A percentile compares a stretch with the other conserved stretches of the same genome.
These are phyloP conservation scores for Fennellomyces sp. DNA, from an alignment of 371 early-diverging fungal genomes.

Conservation along the genomic window DNA sequence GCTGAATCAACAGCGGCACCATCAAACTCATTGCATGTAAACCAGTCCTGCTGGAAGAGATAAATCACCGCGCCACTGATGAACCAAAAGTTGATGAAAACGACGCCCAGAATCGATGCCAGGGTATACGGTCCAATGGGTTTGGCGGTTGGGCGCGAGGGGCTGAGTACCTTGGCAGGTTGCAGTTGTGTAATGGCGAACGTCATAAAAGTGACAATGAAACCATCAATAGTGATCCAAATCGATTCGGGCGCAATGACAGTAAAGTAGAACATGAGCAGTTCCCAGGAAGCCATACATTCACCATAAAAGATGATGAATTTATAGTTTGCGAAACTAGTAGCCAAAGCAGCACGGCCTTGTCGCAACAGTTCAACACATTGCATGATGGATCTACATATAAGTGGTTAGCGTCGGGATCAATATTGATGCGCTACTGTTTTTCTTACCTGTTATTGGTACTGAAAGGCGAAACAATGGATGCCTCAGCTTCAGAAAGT, in stretches of 20 bases:
- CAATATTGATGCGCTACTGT: too few relatives aligned
- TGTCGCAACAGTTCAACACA: slow-evolving; percentile 74
- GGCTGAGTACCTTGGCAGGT: slow-evolving; percentile 55
- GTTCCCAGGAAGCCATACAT: slow-evolving; percentile 64
- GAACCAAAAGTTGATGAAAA: slow-evolving; percentile 69
- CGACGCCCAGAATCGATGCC: slow-evolving; percentile 62
- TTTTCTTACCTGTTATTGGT: slow-evolving; percentile 55
- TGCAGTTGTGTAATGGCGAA: slow-evolving; percentile 68
- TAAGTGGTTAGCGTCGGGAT: too few relatives aligned
- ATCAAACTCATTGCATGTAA: slow-evolving; percentile 79
- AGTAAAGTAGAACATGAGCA: slow-evolving; percentile 59
- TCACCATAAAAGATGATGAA: slow-evolving; percentile 78
- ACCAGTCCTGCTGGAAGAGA: slow-evolving; percentile 63
- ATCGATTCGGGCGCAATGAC: slow-evolving; percentile 59
- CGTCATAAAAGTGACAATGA: slow-evolving; percentile 62
- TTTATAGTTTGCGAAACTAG: slow-evolving; percentile 79
- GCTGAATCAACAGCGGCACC: slow-evolving; percentile 57
- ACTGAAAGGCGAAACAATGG: slow-evolving; percentile 87
- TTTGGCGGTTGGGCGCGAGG: slow-evolving; percentile 73
- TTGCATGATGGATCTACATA: slow-evolving; percentile 22
- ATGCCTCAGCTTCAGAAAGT: slow-evolving; percentile 75
- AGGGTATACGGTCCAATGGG: slow-evolving; percentile 74
- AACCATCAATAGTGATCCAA: slow-evolving; percentile 75
- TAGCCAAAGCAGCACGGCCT: slow-evolving; percentile 74
- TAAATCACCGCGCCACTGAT: slow-evolving; percentile 47